Evolutionary conservation across 139 green algal genomes (phyloP), one percentile per base, ranked within the genome.

Genomic region (Coelastrella sp.): DNA sequence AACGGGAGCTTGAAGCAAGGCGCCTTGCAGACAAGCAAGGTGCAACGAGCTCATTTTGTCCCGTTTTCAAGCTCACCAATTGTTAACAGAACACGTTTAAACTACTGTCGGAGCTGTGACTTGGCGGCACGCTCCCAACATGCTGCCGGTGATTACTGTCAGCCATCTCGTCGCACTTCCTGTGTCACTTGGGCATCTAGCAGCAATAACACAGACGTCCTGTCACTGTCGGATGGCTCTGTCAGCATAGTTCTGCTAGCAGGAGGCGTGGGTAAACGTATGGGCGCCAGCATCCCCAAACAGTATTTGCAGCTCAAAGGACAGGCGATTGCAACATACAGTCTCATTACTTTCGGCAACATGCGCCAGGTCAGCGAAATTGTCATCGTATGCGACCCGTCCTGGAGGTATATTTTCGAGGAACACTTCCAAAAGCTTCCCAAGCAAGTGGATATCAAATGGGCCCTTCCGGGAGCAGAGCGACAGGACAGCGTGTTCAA

Each of bases 221-320:
- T 90, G 3, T 56, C 64, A 20, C 74, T 94, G 5, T 57, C 83
- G 16, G 81, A 86, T 16, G 89, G 74, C 22, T 93, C 91, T 58
- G 97, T 99, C 5, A 97, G 94, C 88, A 90, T 99, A 3, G 91
- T 99, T 5, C 93, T 99, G 7, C 92, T 99, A 20, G 95, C 98
- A 22, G 98, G 98, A 14, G 98, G 98, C 57, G 96, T 98, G 22
- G 98, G 98, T 89, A 99, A 99, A 92, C 96, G 98, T 60, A 99
- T 99, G 97, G 97, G 97, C 80, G 97, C 98, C 2, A 73, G 92
- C 82, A 99, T 99, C 79, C 98, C 98, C 32, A 99, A 99, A 94
- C 98, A 99, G 92, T 99, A 99, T 90, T 94, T 99, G 2, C 92
- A 97, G n/a, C 92, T 99, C 8, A 78, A 90, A 20, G 97, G 97